A percentile compares a stretch with the other conserved stretches of the same genome.
Conservation (phyloP, 805 yeast species). For the Saccharomycopsis sp. region DNA sequence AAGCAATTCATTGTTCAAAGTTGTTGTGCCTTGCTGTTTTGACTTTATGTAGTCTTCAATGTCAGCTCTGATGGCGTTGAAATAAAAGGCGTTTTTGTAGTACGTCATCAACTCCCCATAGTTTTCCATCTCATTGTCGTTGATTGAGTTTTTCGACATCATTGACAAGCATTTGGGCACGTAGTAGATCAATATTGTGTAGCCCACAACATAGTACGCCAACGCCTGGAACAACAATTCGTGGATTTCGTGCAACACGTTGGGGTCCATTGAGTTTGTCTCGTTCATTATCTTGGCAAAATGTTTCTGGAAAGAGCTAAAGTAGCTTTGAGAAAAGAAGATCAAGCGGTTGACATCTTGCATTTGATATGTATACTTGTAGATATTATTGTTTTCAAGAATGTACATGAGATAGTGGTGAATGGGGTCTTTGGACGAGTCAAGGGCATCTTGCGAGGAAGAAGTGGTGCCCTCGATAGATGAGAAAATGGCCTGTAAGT, state of each 20-base stretch:
- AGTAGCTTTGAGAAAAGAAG: constrained; percentile 10
- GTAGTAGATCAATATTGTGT: constrained; percentile 14
- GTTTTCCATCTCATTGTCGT: constrained; percentile 16
- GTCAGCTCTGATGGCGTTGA: constrained; percentile 15
- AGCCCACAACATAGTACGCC: constrained; percentile 18
- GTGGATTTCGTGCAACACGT: not conserved
- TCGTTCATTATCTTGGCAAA: constrained; percentile 10
- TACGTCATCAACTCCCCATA: constrained; percentile 12
- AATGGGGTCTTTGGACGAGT: constrained; percentile 12
- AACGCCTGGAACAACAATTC: constrained; percentile 17
- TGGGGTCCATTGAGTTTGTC: not conserved
- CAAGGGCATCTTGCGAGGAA: not conserved
- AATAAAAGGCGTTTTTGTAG: constrained; percentile 18
- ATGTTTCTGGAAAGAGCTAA: constrained; percentile 7
- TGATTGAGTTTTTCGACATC: not conserved
- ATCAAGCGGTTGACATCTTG: constrained; percentile 6
- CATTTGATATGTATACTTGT: not conserved
- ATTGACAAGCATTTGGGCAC: constrained; percentile 14
- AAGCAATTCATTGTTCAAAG: constrained; percentile 4
- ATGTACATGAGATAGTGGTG: constrained; percentile 15
- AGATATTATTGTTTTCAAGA: constrained; percentile 4
- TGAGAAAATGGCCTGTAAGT: constrained; percentile 13
- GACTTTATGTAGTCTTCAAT: constrained; percentile 16
- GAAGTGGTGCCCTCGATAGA: not conserved
- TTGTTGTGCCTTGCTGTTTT: not conserved